Evolutionary conservation across 1,284 basidiomycete genomes (phyloP).

Genomic region (Sanghuangporus sanghuang): DNA sequence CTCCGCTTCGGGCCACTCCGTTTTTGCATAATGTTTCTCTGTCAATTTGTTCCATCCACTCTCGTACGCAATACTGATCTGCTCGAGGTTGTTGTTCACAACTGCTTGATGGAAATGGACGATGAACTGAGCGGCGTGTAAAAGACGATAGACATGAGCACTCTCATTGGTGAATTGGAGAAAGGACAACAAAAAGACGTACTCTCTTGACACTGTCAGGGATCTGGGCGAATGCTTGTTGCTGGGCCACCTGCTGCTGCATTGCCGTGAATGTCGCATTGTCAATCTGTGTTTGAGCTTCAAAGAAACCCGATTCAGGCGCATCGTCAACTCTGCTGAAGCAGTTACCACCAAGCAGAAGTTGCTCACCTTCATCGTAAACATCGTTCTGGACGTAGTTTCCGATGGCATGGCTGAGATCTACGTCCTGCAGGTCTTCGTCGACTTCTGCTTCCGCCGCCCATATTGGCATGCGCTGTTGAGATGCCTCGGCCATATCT

Average conservation of each 20-base stretch:
- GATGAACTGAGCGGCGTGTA: conserved; percentile 60
- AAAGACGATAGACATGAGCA: background rate
- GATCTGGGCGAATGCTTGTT: conserved; percentile 70
- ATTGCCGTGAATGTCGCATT: conserved; percentile 61
- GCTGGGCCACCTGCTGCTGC: conserved; percentile 77
- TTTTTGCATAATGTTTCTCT: conserved; percentile 90
- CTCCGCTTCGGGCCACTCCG: conserved; percentile 98
- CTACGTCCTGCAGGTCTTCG: conserved; percentile 68
- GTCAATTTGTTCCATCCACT: conserved; percentile 96
- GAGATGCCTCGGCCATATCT: conserved; percentile 27
- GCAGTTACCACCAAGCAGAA: background rate
- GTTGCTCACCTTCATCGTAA: conserved; percentile 61
- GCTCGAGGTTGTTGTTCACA: conserved; percentile 79
- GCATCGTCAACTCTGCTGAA: background rate
- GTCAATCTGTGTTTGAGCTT: conserved; percentile 53
- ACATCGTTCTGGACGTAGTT: conserved; percentile 61
- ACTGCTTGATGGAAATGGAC: conserved; percentile 89
- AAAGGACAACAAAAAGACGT: conserved; percentile 23
- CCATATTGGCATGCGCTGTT: conserved; percentile 64
- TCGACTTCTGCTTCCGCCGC: conserved; percentile 70
- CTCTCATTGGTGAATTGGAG: background rate
- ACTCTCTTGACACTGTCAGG: conserved; percentile 80
- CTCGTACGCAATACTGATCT: conserved; percentile 91
- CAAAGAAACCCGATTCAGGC: conserved; percentile 7
- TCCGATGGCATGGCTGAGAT: conserved; percentile 64